Conservation (phyloP, 2,329 filamentous ascomycete species). For the Polychaeton citri region DNA sequence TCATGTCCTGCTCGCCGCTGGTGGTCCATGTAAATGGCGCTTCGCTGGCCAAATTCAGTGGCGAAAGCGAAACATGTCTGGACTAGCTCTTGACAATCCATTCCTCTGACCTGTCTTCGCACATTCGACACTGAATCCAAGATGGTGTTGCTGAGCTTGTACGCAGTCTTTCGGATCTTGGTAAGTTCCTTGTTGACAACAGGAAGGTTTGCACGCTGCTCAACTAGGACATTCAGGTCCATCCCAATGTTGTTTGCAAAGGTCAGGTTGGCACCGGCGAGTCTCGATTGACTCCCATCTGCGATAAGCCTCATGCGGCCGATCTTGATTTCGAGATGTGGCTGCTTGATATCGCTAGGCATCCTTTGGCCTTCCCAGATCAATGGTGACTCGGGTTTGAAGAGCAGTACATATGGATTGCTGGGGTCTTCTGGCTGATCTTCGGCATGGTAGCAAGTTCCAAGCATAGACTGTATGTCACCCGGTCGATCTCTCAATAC, state of each 20-base stretch:
- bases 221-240: conserved; percentile 77
- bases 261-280: conserved; percentile 63
- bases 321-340: conserved; percentile 70
- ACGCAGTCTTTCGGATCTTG: conserved; percentile 89
- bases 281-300: conserved; percentile 65
- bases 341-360: conserved; percentile 60
- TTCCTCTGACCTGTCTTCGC: conserved; percentile 65
- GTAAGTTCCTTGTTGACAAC: conserved; percentile 84
- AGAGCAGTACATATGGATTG: conserved; percentile 73
- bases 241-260: conserved; percentile 74
- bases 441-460: conserved; percentile 60
- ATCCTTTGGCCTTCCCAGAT: conserved; percentile 65
- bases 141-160: conserved; percentile 92
- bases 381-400: conserved; percentile 66
- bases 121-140: conserved; percentile 98
- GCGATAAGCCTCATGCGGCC: conserved; percentile 82
- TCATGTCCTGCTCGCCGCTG: conserved; percentile 96
- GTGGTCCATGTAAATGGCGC: conserved; percentile 87
- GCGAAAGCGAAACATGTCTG: conserved; percentile 97
- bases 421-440: conserved; percentile 57
- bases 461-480: conserved; percentile 75
- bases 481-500: conserved; percentile 60
- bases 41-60: conserved; percentile 95
- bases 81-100: conserved; percentile 88
- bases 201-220: conserved; percentile 83